Conservation (phyloP, 1,284 basidiomycete species). For the Ustilago lituana region DNA sequence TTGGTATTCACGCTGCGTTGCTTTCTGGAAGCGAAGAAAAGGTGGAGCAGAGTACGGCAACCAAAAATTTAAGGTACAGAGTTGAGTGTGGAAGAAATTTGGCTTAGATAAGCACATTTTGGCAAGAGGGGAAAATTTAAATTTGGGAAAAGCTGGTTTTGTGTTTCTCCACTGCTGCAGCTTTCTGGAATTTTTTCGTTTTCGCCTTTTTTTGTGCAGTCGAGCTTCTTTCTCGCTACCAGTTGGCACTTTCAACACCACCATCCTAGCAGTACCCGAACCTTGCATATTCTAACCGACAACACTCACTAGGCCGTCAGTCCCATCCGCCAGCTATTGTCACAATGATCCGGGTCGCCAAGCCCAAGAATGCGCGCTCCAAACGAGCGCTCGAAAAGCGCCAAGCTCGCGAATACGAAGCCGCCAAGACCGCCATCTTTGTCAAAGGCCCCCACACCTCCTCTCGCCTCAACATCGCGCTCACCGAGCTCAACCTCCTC, state of each 20-base stretch:
- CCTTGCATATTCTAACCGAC: too few relatives aligned
- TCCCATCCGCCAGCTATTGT: too few relatives aligned
- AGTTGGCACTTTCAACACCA: background rate
- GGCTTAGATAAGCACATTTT: constrained; percentile 28
- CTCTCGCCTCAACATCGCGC: constrained; percentile 79
- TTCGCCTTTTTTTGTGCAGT: too few relatives aligned
- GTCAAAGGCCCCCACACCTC: constrained; percentile 88
- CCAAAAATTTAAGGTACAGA: constrained; percentile 14
- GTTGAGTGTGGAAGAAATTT: constrained; percentile 3
- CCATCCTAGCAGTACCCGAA: background rate
- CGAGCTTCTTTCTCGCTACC: too few relatives aligned
- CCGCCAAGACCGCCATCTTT: constrained; percentile 83
- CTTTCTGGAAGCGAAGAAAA: constrained; percentile 3
- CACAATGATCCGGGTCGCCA: constrained; percentile 68
- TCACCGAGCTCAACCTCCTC: constrained; percentile 75
- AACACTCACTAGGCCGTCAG: background rate
- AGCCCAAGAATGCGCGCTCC: constrained; percentile 96
- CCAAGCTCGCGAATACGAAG: constrained; percentile 84
- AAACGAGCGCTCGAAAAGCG: constrained; percentile 89
- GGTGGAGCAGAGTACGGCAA: constrained; percentile 9
- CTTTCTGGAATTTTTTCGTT: constrained; percentile 5
- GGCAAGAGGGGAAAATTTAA: constrained; percentile 6
- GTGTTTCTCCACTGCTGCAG: background rate
- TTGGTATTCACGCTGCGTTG: too few relatives aligned
- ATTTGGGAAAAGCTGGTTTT: background rate